Conservation (phyloP, 164 flowering plant species). For the Macadamia integrifolia region DNA sequence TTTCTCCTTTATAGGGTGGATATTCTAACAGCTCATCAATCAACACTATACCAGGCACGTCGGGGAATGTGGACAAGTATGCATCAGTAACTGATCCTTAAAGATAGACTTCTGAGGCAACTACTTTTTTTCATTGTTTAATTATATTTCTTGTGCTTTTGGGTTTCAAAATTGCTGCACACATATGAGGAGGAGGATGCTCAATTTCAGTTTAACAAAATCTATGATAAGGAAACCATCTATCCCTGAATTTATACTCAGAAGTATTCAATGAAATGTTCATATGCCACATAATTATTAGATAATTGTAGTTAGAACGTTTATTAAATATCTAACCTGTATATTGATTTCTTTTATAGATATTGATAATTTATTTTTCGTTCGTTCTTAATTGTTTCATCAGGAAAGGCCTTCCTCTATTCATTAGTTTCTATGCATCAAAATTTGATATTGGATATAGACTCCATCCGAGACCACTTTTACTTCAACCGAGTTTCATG, state of each 20-base stretch:
- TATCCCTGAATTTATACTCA: too few relatives aligned
- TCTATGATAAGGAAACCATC: too few relatives aligned
- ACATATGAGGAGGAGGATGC: too few relatives aligned
- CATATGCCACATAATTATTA: too few relatives aligned
- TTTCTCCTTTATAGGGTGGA: slow-evolving; percentile 44
- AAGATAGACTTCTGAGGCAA: neutral
- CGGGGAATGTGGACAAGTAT: slow-evolving; percentile 47
- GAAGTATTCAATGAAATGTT: too few relatives aligned
- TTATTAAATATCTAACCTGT: neutral
- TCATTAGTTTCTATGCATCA: neutral
- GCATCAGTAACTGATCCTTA: slow-evolving; percentile 3
- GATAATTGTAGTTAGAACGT: too few relatives aligned
- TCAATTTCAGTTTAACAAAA: too few relatives aligned
- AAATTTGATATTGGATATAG: neutral
- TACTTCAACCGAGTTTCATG: neutral
- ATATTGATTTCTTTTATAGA: neutral
- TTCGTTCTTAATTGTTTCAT: neutral
- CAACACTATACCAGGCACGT: slow-evolving; percentile 43
- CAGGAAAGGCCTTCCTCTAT: neutral
- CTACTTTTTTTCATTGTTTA: too few relatives aligned
- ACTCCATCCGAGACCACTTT: neutral
- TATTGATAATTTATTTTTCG: neutral
- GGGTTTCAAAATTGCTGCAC: too few relatives aligned
- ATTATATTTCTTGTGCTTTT: too few relatives aligned
- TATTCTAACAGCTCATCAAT: slow-evolving; percentile 52